Percentiles rank a stretch among this genome's conserved stretches.
Conservation (phyloP, 2,329 filamentous ascomycete species). For the Zasmidium cellare region DNA sequence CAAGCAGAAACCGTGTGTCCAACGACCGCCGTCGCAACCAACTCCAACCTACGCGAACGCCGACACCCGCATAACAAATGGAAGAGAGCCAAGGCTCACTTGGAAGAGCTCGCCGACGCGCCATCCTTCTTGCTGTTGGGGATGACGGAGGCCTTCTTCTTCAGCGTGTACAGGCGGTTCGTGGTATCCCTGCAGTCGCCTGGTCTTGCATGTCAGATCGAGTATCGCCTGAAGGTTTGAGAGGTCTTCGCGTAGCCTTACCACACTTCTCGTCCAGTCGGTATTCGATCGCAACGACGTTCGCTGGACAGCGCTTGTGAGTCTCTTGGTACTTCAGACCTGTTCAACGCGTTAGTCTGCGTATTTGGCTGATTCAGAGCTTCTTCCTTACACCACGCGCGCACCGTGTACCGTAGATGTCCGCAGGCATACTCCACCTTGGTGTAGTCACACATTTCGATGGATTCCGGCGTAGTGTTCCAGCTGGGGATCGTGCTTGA, state of each 20-base stretch:
- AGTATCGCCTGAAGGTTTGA: neutral
- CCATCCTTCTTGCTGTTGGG: constrained; percentile 12
- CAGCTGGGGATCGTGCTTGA: neutral
- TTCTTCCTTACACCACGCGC: constrained; percentile 53
- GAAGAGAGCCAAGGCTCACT: neutral
- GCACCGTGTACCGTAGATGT: constrained; percentile 56
- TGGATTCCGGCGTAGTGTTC: neutral
- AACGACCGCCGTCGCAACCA: neutral
- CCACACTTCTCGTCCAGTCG: constrained; percentile 50
- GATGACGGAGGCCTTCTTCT: constrained; percentile 17
- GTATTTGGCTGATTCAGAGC: neutral
- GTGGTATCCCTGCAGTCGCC: constrained; percentile 23
- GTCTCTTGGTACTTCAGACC: constrained; percentile 52
- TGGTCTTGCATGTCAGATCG: constrained; percentile 7
- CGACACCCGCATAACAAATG: neutral
- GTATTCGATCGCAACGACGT: constrained; percentile 56
- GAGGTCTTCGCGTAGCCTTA: constrained; percentile 24
- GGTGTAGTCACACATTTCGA: constrained; percentile 59
- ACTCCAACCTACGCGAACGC: neutral
- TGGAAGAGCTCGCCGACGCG: constrained; percentile 3
- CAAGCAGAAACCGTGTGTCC: constrained; percentile 1
- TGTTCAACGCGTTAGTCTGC: constrained; percentile 6
- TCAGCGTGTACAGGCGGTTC: constrained; percentile 18
- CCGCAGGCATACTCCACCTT: constrained; percentile 59
- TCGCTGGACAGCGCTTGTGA: constrained; percentile 56